A percentile compares a stretch with the other conserved stretches of the same genome.
Evolutionary conservation across 2,329 filamentous ascomycete species (phyloP).

Genomic region (Escovopsis sp.): DNA sequence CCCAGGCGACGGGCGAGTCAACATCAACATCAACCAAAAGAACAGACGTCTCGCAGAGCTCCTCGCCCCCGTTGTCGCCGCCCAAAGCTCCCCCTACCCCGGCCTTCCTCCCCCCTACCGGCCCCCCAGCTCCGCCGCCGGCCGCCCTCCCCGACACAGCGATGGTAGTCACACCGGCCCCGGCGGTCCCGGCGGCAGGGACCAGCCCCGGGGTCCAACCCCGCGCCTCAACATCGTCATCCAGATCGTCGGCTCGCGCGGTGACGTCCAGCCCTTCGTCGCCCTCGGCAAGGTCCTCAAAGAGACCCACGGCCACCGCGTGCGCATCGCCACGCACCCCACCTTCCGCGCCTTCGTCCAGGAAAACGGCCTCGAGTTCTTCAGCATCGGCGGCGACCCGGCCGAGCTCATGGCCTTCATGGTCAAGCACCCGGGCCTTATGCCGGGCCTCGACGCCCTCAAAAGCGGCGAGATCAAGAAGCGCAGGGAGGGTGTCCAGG

Average conservation of each 20-base stretch:
- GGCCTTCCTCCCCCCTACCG: constrained; percentile 53
- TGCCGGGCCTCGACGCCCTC: constrained; percentile 67
- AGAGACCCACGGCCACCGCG: constrained; percentile 50
- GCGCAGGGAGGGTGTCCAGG: constrained; percentile 56
- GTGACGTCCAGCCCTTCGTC: constrained; percentile 63
- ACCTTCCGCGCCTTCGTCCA: constrained; percentile 54
- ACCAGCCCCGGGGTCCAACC: no score
- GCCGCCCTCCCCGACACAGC: constrained; percentile 38
- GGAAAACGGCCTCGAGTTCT: constrained; percentile 60
- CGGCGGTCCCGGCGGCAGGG: constrained; percentile 40
- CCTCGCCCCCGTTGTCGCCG: constrained; percentile 46
- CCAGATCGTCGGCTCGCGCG: constrained; percentile 59
- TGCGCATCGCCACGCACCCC: constrained; percentile 58
- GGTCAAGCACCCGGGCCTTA: constrained; percentile 76
- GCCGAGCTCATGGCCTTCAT: constrained; percentile 74
- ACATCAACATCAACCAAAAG: constrained; percentile 65
- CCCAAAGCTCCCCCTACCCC: constrained; percentile 36
- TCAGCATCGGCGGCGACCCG: constrained; percentile 61
- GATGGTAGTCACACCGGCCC: constrained; percentile 26
- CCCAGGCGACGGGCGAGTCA: constrained; percentile 59
- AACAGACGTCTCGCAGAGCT: constrained; percentile 50
- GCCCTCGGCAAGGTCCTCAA: constrained; percentile 51
- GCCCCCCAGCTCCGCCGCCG: constrained; percentile 54
- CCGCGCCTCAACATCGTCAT: constrained; percentile 54
- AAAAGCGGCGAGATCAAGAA: constrained; percentile 63